A percentile compares a stretch with the other conserved stretches of the same genome.
Evolutionary conservation across 495 filamentous ascomycete species (phyloP).

Genomic region (Penicillium macrosclerotiorum): DNA sequence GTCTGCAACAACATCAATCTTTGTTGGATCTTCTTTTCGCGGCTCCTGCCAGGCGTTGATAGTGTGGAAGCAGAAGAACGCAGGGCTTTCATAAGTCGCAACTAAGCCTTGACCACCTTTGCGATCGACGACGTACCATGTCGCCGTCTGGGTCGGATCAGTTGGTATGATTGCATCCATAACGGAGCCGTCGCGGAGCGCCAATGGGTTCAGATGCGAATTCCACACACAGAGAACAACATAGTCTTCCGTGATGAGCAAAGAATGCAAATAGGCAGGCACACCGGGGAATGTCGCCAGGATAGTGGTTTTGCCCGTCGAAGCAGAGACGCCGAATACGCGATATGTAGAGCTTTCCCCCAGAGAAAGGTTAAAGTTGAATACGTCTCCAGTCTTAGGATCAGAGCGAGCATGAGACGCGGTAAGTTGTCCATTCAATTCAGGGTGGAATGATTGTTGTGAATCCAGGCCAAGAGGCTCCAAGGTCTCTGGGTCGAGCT

Average conservation of each 20-base stretch:
- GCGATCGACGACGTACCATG: slow-evolving; percentile 71
- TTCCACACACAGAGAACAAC: slow-evolving; percentile 68
- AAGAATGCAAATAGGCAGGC: slow-evolving; percentile 69
- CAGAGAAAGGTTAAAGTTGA: slow-evolving; percentile 68
- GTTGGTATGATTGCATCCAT: slow-evolving; percentile 37
- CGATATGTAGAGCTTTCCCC: slow-evolving; percentile 54
- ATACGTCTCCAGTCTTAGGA: slow-evolving; percentile 70
- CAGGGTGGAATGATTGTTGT: slow-evolving; percentile 62
- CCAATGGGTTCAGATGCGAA: slow-evolving; percentile 55
- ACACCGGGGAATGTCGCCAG: slow-evolving; percentile 60
- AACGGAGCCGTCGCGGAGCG: slow-evolving; percentile 42
- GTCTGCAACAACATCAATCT: slow-evolving; percentile 57
- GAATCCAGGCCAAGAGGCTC: slow-evolving; percentile 61
- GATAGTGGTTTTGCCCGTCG: slow-evolving; percentile 64
- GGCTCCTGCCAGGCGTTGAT: slow-evolving; percentile 70
- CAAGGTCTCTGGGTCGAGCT: slow-evolving; percentile 65
- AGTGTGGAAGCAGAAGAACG: slow-evolving; percentile 75
- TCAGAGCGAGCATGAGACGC: slow-evolving; percentile 69
- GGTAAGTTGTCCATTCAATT: slow-evolving; percentile 59
- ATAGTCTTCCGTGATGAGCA: slow-evolving; percentile 63
- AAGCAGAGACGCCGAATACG: slow-evolving; percentile 58
- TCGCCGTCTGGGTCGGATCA: slow-evolving; percentile 46
- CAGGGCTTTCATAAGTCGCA: slow-evolving; percentile 54
- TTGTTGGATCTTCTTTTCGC: slow-evolving; percentile 28
- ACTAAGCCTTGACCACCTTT: slow-evolving; percentile 52